phyloP scores from a whole-genome alignment of 805 yeast genomes.

The Schwanniomyces polymorphus region DNA sequence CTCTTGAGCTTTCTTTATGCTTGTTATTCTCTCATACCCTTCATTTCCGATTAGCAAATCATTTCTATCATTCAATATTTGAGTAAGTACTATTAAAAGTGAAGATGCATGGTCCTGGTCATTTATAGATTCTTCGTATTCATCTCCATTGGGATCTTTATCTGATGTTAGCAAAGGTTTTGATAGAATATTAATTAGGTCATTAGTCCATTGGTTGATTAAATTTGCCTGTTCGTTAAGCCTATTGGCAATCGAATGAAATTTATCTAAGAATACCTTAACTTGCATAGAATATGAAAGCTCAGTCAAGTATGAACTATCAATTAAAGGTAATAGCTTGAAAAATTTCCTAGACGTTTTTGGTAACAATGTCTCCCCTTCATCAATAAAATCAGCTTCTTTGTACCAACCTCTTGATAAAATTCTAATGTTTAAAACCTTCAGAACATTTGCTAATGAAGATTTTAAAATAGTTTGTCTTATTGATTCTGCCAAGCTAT shows the following conservation, averaged over 20 bases:
- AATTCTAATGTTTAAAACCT: constrained; percentile 23
- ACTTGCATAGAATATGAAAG: constrained; percentile 19
- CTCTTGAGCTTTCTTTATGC: constrained; percentile 17
- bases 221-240: constrained; percentile 53
- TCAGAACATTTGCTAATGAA: constrained; percentile 27
- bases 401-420: constrained; percentile 16
- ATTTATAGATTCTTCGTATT: constrained; percentile 71
- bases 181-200: constrained; percentile 42
- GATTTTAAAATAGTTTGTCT: constrained; percentile 31
- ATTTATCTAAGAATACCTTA: constrained; percentile 19
- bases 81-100: constrained; percentile 51
- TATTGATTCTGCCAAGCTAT: constrained; percentile 34
- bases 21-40: constrained; percentile 15
- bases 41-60: constrained; percentile 39
- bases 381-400: constrained; percentile 18
- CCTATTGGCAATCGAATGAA: constrained; percentile 20
- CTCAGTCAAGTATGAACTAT: constrained; percentile 11
- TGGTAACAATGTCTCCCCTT: constrained; percentile 29
- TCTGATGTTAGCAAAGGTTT: constrained; percentile 51
- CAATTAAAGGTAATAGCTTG: constrained; percentile 26
- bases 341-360: constrained; percentile 35
- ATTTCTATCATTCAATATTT: constrained; percentile 36
- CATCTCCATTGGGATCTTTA: constrained; percentile 64
- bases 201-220: constrained; percentile 52
- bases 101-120: constrained; percentile 72